Evolutionary conservation across 2,329 filamentous ascomycete species (phyloP).

Genomic region (Colletotrichum destructivum): DNA sequence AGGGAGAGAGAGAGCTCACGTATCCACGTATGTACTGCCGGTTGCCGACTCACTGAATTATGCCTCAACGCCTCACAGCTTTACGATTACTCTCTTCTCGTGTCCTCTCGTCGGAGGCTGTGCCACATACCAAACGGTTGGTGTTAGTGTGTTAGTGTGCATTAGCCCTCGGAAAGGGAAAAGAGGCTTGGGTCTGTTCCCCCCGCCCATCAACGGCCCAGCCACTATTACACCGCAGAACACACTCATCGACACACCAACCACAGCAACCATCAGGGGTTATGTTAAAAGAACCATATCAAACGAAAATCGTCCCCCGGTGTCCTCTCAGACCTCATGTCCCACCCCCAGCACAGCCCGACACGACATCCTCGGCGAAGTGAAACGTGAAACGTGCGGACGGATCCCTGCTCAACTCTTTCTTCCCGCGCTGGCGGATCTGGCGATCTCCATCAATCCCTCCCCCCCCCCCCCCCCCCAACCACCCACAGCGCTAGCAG

Average conservation of each 20-base stretch:
- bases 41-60: no score
- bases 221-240: constrained; percentile 13
- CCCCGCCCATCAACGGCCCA: constrained; percentile 3
- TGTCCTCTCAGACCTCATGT: constrained; percentile 12
- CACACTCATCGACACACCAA: neutral
- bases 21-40: neutral
- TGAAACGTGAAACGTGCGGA: constrained; percentile 42
- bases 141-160: neutral
- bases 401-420: constrained; percentile 39
- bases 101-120: neutral
- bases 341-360: constrained; percentile 16
- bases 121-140: neutral
- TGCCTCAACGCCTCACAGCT: neutral
- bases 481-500: neutral
- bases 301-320: constrained; percentile 30
- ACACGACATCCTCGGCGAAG: constrained; percentile 39
- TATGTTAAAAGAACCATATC: constrained; percentile 31
- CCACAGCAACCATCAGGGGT: neutral
- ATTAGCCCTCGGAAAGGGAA: neutral
- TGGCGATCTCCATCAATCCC: constrained; percentile 21
- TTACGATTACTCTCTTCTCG: neutral
- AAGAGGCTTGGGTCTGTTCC: constrained; percentile 6
- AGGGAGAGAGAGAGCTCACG: constrained; percentile 4
- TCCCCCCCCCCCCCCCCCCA: no score
- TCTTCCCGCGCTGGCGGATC: constrained; percentile 20